Base-by-base conservation (phyloP, 2,329 filamentous ascomycete species). In the Pezicula carpinea region DNA sequence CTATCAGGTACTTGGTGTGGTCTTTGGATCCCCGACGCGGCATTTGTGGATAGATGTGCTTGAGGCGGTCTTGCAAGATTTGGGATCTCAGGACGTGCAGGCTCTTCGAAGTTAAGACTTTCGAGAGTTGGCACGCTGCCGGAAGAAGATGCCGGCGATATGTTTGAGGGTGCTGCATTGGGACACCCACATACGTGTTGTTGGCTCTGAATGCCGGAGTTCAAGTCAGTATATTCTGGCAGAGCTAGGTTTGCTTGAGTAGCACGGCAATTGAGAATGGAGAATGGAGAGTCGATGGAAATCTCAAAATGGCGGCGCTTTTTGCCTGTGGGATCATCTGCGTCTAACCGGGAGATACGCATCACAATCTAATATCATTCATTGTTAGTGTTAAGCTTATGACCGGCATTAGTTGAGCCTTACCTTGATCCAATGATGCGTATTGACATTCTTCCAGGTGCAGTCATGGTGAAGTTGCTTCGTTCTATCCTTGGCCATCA, bases 341-440 rank as follows among this genome's bases (percentile, higher is more conserved):
- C 69, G 57, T 88, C 84, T 8, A 79, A 72, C 60, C 80, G 83
- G n/a, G 83, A 87, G 31, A 88, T 73, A 26, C 85, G 82, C 74
- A 89, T 81, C 43, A 88, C 81, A 59, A 89, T 85, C 82, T 86
- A 54, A 26, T 17, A 39, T 29, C 26, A n/a, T 3, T 21, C n/a
- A 19, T 23, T 31, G 31, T 39, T 33, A 55, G 46, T 41, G 21
- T 35, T 17, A 8, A 43, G 36, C 10, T 33, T 18, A 44, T 38
- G 10, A 26, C n/a, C 6, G 42, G 33, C 17, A 29, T 39, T 18
- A 17, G 17, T 39, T 18, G 8, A 50, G 41, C 57, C 68, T 49
- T 71, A 83, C 82, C 76, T 88, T 89, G 58, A 88, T 87, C 83
- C 84, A 89, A 59, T 89, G 85, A 60, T 87, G 82, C 46, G 88